Evolutionary conservation across 1,139 yeast species (phyloP), one percentile per base, ranked within the genome.

Genomic region (Blastobotrys indianensis): DNA sequence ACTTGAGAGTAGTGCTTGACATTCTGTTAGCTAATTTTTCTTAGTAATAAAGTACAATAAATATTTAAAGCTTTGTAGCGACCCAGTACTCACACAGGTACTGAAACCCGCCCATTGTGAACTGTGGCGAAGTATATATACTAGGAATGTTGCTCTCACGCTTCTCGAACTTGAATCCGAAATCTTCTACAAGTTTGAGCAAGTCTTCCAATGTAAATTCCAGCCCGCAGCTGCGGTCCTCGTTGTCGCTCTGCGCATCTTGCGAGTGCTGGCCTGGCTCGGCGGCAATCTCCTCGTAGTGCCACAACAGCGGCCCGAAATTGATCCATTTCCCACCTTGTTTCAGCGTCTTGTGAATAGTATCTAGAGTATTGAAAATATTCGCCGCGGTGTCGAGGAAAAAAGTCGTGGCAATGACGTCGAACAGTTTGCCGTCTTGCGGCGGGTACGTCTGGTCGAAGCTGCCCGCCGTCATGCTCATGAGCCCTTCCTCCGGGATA

Each of bases 241-340:
- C 59, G 5, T 48, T 49, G 20, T 53, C 49, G 9, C 48, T 47
- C 1, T 51, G 35, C 48, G 52, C 40, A 54, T 57, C 17, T 39
- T 31, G 46, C 31, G 58, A 54, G 46, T 52, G 55, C 29, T 32
- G 42, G 16, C 36, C 39, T 2, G 30, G 33, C 51, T 59, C 51
- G 25, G 62, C 65, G 52, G 60, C 52, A 23, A 75, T 77, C 45
- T 77, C 78, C 57, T 85, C 95, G 59, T 77, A 82, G 64, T 88
- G 96, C 94, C 95, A 87, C 44, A 84, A 64, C 25, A 87, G 66
- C 0, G 96, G 96, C 0, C 96, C 97, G 56, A 82, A 77, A 62
- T 88, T 88, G 47, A 86, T 70, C 95, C 96, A 87, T 11, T 67
- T 54, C 0, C 94, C 94, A 5, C 75, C 76, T 0, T 68, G 61